A percentile compares a stretch with the other conserved stretches of the same genome.
Conservation (phyloP, 495 filamentous ascomycete species). For the Penicillium antarcticum region DNA sequence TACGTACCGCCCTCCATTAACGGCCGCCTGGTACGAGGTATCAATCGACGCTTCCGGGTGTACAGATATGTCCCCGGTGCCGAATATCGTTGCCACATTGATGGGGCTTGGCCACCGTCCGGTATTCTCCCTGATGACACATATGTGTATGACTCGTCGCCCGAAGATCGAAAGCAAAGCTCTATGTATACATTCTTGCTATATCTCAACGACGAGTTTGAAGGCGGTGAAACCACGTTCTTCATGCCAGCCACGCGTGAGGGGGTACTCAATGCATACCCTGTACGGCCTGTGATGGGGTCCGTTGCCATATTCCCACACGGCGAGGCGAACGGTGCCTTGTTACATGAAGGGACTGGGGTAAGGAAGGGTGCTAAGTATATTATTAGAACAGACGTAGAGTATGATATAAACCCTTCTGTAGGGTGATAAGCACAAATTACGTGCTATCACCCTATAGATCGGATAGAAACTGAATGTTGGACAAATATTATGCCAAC, state of each 20-base stretch:
- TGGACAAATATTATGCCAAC: no score
- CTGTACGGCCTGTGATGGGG: conserved; percentile 39
- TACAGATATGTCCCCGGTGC: conserved; percentile 39
- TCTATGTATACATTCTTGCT: conserved; percentile 42
- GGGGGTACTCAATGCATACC: conserved; percentile 36
- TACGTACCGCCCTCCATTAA: conserved; percentile 31
- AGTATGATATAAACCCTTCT: conserved; percentile 36
- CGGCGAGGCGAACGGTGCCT: conserved; percentile 36
- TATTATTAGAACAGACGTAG: conserved; percentile 39
- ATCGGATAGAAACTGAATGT: no score
- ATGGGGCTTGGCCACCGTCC: conserved; percentile 39
- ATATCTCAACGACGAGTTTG: conserved; percentile 40
- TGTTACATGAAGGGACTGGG: conserved; percentile 38
- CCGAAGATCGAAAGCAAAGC: conserved; percentile 31
- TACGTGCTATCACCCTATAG: not conserved
- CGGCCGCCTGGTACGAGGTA: conserved; percentile 29
- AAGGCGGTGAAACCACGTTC: conserved; percentile 40
- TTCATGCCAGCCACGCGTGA: conserved; percentile 35
- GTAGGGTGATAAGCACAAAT: conserved; percentile 3
- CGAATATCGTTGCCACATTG: conserved; percentile 39
- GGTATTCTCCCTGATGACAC: conserved; percentile 32
- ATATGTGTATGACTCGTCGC: conserved; percentile 38
- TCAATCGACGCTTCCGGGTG: conserved; percentile 40
- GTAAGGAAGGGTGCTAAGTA: conserved; percentile 38
- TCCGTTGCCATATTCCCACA: conserved; percentile 39